Conservation (phyloP, 148 eudicot species). For the Camellia japonica region DNA sequence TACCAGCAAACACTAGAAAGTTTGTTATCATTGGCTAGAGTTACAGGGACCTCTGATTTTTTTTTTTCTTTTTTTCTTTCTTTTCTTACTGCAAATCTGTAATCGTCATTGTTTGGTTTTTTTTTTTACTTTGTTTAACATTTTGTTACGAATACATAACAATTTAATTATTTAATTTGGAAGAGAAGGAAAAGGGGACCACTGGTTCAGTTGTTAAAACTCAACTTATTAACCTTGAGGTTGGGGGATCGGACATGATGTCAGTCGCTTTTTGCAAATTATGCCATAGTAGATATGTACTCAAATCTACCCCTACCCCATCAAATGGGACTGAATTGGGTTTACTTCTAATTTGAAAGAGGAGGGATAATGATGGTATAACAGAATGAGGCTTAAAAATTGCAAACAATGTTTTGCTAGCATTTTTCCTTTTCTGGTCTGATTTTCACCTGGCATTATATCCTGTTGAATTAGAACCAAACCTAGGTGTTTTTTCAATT, state of each 20-base stretch:
- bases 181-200: too few relatives aligned
- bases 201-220: too few relatives aligned
- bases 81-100: not conserved
- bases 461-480: not conserved
- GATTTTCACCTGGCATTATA: not conserved
- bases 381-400: too few relatives aligned
- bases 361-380: too few relatives aligned
- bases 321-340: too few relatives aligned
- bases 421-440: not conserved
- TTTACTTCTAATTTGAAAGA: not conserved
- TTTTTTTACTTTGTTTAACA: not conserved
- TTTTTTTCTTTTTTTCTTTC: not conserved
- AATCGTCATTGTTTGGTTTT: not conserved
- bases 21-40: not conserved
- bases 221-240: too few relatives aligned
- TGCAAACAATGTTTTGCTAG: not conserved
- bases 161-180: not conserved
- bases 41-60: not conserved
- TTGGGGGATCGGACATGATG: too few relatives aligned
- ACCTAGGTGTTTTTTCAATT: not conserved
- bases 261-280: too few relatives aligned
- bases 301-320: too few relatives aligned
- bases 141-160: not conserved
- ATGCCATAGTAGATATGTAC: too few relatives aligned
- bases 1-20: not conserved